These are phyloP conservation scores for Quercus berberidifolia DNA, from an alignment of 306 rosid species.

Conservation along the genomic window DNA sequence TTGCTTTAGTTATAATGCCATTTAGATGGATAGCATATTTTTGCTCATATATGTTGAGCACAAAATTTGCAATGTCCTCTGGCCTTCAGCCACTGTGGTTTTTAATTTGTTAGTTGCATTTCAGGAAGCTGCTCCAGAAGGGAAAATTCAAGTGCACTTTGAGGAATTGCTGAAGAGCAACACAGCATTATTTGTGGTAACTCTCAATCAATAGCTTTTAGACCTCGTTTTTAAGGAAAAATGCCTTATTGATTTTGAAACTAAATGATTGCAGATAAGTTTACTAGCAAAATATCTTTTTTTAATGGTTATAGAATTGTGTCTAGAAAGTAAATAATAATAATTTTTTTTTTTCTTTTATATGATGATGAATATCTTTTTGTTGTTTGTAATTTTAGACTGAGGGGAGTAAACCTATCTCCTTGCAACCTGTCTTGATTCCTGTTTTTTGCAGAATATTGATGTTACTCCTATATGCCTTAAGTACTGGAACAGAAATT, in stretches of 20 bases:
- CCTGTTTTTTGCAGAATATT: neutral
- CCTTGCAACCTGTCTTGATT: neutral
- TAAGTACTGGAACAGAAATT: neutral
- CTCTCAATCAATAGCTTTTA: constrained; percentile 13
- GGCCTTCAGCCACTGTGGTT: constrained; percentile 8
- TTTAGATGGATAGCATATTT: constrained; percentile 1
- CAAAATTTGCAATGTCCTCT: neutral
- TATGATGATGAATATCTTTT: neutral
- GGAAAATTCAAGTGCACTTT: constrained; percentile 89
- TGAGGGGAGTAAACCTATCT: neutral
- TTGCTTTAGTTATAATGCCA: neutral
- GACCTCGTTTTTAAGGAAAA: neutral
- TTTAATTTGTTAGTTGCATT: constrained; percentile 21
- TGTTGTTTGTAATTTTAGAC: neutral
- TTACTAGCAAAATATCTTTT: neutral
- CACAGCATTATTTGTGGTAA: constrained; percentile 91
- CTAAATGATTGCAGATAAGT: neutral
- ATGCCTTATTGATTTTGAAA: neutral
- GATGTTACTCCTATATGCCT: neutral
- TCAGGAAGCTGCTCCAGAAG: constrained; percentile 94
- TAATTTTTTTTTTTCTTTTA: neutral
- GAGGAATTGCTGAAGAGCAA: constrained; percentile 94
- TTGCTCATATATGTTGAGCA: neutral
- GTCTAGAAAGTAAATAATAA: neutral
- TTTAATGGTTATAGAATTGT: neutral